A percentile compares a stretch with the other conserved stretches of the same genome.
Conservation (phyloP, 345 rosid species). For the Boechera divaricarpa region DNA sequence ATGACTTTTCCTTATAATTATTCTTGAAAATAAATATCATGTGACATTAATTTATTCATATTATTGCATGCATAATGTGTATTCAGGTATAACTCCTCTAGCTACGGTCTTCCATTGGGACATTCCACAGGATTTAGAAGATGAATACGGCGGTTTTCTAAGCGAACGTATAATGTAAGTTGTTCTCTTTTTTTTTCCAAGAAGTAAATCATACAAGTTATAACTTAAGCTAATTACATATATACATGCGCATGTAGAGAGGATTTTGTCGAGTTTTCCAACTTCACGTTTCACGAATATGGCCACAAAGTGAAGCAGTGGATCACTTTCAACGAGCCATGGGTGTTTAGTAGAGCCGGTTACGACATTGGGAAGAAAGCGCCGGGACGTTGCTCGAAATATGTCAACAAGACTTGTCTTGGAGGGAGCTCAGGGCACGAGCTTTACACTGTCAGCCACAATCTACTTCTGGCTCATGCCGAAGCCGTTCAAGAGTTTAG, state of each 20-base stretch:
- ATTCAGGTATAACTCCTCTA: constrained; percentile 29
- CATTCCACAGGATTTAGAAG: constrained; percentile 35
- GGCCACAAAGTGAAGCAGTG: constrained; percentile 58
- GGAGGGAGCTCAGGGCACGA: constrained; percentile 42
- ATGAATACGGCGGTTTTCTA: constrained; percentile 37
- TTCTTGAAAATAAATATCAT: not conserved
- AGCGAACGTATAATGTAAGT: constrained; percentile 35
- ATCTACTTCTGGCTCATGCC: constrained; percentile 38
- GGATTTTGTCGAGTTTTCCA: constrained; percentile 25
- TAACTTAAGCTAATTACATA: not conserved
- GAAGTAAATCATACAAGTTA: not conserved
- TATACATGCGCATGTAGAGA: constrained; percentile 1
- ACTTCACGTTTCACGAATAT: constrained; percentile 27
- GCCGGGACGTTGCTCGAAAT: constrained; percentile 44
- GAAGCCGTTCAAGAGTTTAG: constrained; percentile 37
- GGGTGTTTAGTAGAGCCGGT: constrained; percentile 31
- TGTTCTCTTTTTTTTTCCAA: not conserved
- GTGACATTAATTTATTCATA: not conserved
- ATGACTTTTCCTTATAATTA: not conserved
- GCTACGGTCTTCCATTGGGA: constrained; percentile 44
- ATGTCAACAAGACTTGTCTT: constrained; percentile 20
- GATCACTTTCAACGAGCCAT: constrained; percentile 56
- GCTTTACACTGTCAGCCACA: constrained; percentile 30
- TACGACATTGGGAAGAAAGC: constrained; percentile 40
- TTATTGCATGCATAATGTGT: not conserved